Percentiles rank a stretch among this genome's conserved stretches.
phyloP scores from a whole-genome alignment of 192 early-diverging fungal species.

The Coemansia furcata region DNA sequence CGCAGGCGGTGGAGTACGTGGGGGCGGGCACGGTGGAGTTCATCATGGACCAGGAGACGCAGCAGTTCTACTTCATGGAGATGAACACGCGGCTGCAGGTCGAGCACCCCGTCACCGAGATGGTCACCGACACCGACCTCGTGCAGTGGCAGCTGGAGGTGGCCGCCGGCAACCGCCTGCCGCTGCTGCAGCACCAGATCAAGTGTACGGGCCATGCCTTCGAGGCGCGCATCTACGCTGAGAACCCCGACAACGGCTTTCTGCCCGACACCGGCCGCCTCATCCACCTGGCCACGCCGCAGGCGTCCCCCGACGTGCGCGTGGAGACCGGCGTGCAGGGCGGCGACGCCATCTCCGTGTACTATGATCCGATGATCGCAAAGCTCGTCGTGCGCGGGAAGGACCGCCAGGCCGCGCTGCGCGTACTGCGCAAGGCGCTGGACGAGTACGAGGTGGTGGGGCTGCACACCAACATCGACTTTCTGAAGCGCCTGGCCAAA shows the following conservation, averaged over 20 bases:
- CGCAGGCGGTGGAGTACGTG: conserved; percentile 69
- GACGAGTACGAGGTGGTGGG: conserved; percentile 91
- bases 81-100: conserved; percentile 83
- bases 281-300: conserved; percentile 75
- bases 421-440: conserved; percentile 77
- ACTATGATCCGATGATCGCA: conserved; percentile 96
- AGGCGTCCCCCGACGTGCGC: conserved; percentile 57
- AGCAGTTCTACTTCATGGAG: conserved; percentile 79
- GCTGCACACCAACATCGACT: conserved; percentile 91
- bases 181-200: conserved; percentile 63
- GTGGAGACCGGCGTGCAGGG: conserved; percentile 91
- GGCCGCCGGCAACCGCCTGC: conserved; percentile 75
- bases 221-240: conserved; percentile 98
- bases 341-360: conserved; percentile 85
- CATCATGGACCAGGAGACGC: conserved; percentile 60
- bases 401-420: conserved; percentile 71
- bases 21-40: conserved; percentile 81
- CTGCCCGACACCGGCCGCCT: conserved; percentile 89
- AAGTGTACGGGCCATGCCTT: conserved; percentile 82
- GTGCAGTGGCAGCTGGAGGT: conserved; percentile 95
- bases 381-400: conserved; percentile 82
- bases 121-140: conserved; percentile 81
- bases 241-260: conserved; percentile 86
- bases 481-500: conserved; percentile 79
- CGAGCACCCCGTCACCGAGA: conserved; percentile 79